Percentiles rank a stretch among this genome's conserved stretches.
These are phyloP conservation scores for Panicum virgatum DNA, from an alignment of 202 grass and related monocot species.

Conservation along the genomic window DNA sequence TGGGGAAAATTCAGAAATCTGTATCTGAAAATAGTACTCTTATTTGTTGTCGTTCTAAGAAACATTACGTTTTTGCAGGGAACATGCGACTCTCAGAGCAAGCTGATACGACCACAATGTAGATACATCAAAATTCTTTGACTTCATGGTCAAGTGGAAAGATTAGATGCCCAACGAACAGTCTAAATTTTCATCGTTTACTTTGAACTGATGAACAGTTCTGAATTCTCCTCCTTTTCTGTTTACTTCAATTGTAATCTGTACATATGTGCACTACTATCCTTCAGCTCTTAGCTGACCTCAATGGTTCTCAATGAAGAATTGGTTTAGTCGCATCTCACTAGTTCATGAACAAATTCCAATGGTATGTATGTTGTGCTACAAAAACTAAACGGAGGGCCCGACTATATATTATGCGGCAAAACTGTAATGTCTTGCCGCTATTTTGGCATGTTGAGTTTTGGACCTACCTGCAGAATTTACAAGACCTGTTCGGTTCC, in stretches of 20 bases:
- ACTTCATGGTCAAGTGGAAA: background rate
- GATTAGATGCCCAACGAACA: background rate
- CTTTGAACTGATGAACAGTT: background rate
- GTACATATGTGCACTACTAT: background rate
- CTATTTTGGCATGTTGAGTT: no score
- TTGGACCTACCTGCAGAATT: no score
- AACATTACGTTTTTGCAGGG: background rate
- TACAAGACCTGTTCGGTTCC: no score
- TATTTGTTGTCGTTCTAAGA: background rate
- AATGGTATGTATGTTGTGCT: background rate
- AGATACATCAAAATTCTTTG: background rate
- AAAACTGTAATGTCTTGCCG: no score
- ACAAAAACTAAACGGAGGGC: background rate
- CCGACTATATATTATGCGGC: no score
- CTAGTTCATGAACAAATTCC: background rate
- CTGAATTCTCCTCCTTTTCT: no score
- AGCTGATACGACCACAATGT: background rate
- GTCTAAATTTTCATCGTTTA: background rate
- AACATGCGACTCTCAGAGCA: background rate
- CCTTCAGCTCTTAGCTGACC: background rate
- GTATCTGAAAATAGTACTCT: background rate
- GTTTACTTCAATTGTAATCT: background rate
- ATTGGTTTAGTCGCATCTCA: background rate
- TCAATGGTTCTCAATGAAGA: background rate
- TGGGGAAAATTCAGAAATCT: background rate